These are phyloP conservation scores for Veloporphyrellus conicus DNA, from an alignment of 1,284 basidiomycete species.

Conservation along the genomic window DNA sequence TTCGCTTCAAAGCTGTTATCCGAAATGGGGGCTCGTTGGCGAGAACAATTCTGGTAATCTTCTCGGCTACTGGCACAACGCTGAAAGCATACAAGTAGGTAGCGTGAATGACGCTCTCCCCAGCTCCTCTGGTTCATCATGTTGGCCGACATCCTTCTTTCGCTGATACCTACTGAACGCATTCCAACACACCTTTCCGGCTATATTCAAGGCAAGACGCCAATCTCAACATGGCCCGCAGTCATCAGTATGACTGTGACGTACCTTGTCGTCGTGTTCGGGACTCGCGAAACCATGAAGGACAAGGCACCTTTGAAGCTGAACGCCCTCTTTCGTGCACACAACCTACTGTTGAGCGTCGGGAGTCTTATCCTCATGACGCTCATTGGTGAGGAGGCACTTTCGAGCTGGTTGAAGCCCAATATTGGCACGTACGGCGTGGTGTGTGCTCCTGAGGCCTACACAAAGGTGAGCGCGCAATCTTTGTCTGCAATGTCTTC, in stretches of 20 bases:
- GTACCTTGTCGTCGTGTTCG: slow-evolving; percentile 87
- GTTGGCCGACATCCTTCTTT: slow-evolving; percentile 67
- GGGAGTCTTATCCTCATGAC: slow-evolving; percentile 77
- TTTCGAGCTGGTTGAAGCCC: slow-evolving; percentile 70
- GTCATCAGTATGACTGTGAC: slow-evolving; percentile 66
- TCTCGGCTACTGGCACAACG: too few relatives aligned
- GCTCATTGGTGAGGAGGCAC: slow-evolving; percentile 83
- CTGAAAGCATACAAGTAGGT: slow-evolving; percentile 13
- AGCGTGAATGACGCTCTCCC: background rate
- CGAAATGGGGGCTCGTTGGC: too few relatives aligned
- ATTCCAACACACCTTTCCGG: slow-evolving; percentile 58
- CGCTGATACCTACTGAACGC: slow-evolving; percentile 44
- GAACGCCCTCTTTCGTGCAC: slow-evolving; percentile 81
- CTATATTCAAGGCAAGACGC: slow-evolving; percentile 69
- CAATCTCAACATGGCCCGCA: slow-evolving; percentile 70
- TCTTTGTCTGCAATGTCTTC: slow-evolving; percentile 9
- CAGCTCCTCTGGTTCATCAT: slow-evolving; percentile 38
- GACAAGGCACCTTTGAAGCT: slow-evolving; percentile 69
- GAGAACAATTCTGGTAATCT: too few relatives aligned
- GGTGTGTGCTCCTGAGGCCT: slow-evolving; percentile 72
- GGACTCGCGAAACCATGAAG: slow-evolving; percentile 81
- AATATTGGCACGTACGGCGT: slow-evolving; percentile 71
- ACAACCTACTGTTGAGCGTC: slow-evolving; percentile 81
- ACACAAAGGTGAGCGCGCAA: slow-evolving; percentile 66
- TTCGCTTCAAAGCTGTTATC: too few relatives aligned